Evolutionary conservation across 2,329 filamentous ascomycete genomes (phyloP).

Genomic region (Paraconiothyrium brasiliense): DNA sequence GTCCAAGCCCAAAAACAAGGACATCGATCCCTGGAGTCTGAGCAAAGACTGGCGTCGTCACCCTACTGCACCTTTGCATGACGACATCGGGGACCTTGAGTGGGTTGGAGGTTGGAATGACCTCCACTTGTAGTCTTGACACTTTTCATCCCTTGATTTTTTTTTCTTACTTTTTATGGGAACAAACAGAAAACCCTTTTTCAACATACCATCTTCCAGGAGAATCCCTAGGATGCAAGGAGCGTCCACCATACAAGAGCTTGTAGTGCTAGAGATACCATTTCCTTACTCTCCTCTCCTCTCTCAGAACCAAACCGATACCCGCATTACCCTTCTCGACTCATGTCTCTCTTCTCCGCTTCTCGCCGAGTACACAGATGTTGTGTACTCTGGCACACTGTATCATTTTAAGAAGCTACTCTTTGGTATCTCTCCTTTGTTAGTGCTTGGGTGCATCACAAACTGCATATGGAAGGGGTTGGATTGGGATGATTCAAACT

Average conservation of each 20-base stretch:
- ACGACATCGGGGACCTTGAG: conserved; percentile 83
- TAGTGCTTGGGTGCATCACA: conserved; percentile 34
- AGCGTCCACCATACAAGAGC: conserved; percentile 28
- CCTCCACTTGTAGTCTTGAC: conserved; percentile 67
- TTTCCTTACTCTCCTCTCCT: conserved; percentile 44
- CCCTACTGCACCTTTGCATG: conserved; percentile 48
- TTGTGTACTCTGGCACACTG: conserved; percentile 1
- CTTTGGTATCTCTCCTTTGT: conserved; percentile 46
- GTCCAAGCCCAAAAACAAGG: conserved; percentile 47
- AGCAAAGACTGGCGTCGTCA: conserved; percentile 62
- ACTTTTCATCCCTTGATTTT: conserved; percentile 47
- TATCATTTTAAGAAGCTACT: conserved; percentile 20
- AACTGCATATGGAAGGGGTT: conserved; percentile 36
- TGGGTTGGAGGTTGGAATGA: conserved; percentile 94
- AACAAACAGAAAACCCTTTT: conserved; percentile 33
- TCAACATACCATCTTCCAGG: conserved; percentile 21
- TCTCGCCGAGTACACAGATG: conserved; percentile 2
- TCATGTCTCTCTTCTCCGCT: conserved; percentile 27
- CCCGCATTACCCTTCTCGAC: conserved; percentile 30
- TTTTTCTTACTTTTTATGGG: conserved; percentile 29
- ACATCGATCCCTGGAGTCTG: conserved; percentile 51
- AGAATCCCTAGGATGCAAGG: conserved; percentile 15
- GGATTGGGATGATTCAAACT: conserved; percentile 29
- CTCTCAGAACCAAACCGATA: conserved; percentile 24
- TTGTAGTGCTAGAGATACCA: conserved; percentile 53